Evolutionary conservation across 768 basidiomycete genomes (phyloP).

Genomic region (Boletus patriciae): DNA sequence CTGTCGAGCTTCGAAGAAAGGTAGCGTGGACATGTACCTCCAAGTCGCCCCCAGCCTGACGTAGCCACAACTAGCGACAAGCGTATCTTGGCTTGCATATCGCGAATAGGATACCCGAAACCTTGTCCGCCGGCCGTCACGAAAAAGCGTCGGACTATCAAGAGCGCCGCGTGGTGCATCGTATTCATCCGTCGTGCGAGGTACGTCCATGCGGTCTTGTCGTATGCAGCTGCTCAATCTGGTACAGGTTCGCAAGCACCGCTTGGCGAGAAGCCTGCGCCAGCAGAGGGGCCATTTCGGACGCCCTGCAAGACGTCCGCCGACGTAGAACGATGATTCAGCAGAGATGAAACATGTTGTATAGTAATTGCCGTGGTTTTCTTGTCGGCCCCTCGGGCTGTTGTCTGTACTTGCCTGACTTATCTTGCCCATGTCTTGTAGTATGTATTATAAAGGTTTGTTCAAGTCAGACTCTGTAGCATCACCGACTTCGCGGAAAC

Average conservation of each 20-base stretch:
- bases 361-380: neutral
- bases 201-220: constrained; percentile 42
- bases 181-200: constrained; percentile 64
- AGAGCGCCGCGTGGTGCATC: constrained; percentile 53
- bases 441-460: constrained; percentile 21
- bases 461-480: too few species aligned
- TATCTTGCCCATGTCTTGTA: constrained; percentile 19
- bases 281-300: constrained; percentile 58
- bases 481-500: too few species aligned
- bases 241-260: constrained; percentile 55
- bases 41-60: constrained; percentile 2
- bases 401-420: too few species aligned
- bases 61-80: constrained; percentile 48
- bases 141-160: constrained; percentile 52
- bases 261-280: constrained; percentile 63
- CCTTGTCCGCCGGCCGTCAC: constrained; percentile 43
- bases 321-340: constrained; percentile 40
- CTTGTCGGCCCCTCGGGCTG: neutral
- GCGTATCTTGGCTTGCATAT: constrained; percentile 72
- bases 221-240: constrained; percentile 7
- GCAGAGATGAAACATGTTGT: constrained; percentile 9
- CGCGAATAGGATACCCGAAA: constrained; percentile 63
- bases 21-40: constrained; percentile 36
- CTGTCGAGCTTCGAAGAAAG: constrained; percentile 68
- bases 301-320: constrained; percentile 72